Base-by-base conservation (phyloP, 139 green algal genomes). In the Astrephomene gubernaculifera region DNA sequence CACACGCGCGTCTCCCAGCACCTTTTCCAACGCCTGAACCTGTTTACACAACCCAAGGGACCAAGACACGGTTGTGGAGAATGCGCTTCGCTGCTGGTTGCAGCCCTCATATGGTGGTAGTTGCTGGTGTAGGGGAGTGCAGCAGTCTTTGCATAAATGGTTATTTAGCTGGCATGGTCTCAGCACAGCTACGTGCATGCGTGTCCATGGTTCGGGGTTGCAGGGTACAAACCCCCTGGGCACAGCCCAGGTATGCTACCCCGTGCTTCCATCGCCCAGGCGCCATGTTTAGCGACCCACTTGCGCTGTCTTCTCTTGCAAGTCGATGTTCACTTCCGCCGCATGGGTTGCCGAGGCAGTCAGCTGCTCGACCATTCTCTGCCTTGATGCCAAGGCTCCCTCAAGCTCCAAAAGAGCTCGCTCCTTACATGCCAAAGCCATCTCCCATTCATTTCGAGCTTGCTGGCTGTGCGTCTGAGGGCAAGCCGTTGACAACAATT, bases 391-490 rank as follows among this genome's bases (percentile, higher is more conserved):
- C 33, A 95, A 86, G 0, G 90, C 92, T 43, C 93, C 92, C 61
- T 95, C 92, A 36, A 96, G 83, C 90, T 96, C 92, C 64, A 64
- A 7, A 31, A 96, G 92, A 31, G 94, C 92, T 29, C 89, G 35
- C 79, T 96, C 92, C 71, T 95, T 96, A 49, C 87, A 90, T 0
- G 87, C 79, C 33, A 96, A 88, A 6, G 94, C 92, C 36, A 85
- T 81, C 61, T 95, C 92, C 90, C 90, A 95, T 71, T 94, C 95
- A n/a, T 80, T 44, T 1, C 93, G 64, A 24, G 92, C 92, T 69
- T 96, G 91, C 41, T 94, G 88, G 5, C 90, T 92, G 14, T 90
- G 87, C 41, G 88, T 85, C 93, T 95, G 91, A 38, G 27, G 60
- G 1, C 6, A 21, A n/a, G 24, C 41, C 52, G 36, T 65, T 85